Evolutionary conservation across 345 rosid species (phyloP).

Genomic region (Eucalyptus caleyi): DNA sequence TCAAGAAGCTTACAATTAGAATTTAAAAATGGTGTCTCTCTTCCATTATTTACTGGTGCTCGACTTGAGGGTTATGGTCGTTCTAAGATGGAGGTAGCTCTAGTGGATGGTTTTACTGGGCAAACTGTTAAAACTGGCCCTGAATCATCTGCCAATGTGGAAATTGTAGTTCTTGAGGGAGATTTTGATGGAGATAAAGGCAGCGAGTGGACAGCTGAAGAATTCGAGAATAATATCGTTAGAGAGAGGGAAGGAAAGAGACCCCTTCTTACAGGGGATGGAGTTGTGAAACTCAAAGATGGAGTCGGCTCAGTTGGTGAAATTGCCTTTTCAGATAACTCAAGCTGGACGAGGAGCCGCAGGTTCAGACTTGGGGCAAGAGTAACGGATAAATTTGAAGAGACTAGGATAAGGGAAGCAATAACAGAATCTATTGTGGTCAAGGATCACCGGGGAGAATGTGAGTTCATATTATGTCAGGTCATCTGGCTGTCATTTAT

Average conservation of each 20-base stretch:
- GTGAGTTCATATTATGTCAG: conserved; percentile 31
- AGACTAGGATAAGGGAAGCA: conserved; percentile 55
- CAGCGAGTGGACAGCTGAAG: conserved; percentile 58
- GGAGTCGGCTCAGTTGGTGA: conserved; percentile 62
- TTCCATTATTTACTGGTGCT: conserved; percentile 92
- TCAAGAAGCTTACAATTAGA: conserved; percentile 51
- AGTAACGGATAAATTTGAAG: conserved; percentile 51
- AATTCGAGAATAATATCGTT: conserved; percentile 73
- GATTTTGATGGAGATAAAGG: conserved; percentile 68
- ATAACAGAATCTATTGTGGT: conserved; percentile 78
- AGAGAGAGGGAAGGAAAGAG: conserved; percentile 95
- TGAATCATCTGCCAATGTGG: conserved; percentile 67
- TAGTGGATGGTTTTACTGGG: conserved; percentile 54
- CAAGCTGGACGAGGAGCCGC: conserved; percentile 99
- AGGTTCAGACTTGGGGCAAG: conserved; percentile 88
- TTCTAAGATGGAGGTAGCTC: conserved; percentile 43
- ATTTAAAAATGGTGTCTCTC: conserved; percentile 52
- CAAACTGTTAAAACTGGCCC: conserved; percentile 45
- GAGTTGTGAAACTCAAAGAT: conserved; percentile 45
- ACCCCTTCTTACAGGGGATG: conserved; percentile 82
- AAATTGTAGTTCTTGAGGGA: conserved; percentile 88
- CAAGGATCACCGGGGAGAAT: conserved; percentile 98
- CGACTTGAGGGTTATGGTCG: conserved; percentile 73
- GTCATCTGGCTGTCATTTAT: neutral
- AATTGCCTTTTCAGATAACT: conserved; percentile 84